phyloP scores from a whole-genome alignment of 2,329 filamentous ascomycete genomes.

The Penicillium sp. region DNA sequence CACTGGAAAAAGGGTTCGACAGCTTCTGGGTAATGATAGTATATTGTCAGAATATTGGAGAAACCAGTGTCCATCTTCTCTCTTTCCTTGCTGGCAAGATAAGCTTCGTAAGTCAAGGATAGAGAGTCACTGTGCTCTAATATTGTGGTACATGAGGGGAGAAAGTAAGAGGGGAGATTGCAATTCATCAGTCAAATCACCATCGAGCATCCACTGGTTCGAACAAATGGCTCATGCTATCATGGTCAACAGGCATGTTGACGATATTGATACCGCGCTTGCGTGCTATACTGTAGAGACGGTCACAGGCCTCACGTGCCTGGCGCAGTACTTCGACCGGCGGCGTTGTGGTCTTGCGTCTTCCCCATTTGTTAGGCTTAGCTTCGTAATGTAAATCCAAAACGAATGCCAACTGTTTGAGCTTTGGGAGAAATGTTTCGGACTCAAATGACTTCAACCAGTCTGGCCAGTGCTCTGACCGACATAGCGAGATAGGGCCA shows the following conservation, averaged over 20 bases:
- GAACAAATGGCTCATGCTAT: neutral
- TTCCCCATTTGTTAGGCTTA: neutral
- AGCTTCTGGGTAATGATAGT: too few relatives aligned
- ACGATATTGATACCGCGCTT: constrained; percentile 18
- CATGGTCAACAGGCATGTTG: constrained; percentile 13
- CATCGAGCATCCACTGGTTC: constrained; percentile 24
- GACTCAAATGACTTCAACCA: constrained; percentile 24
- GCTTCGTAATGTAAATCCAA: constrained; percentile 20
- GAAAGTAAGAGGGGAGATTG: neutral
- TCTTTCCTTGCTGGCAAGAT: too few relatives aligned
- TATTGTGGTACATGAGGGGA: neutral
- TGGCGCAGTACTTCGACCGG: constrained; percentile 9
- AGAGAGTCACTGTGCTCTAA: neutral
- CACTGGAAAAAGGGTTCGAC: too few relatives aligned
- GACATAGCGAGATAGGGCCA: constrained; percentile 20
- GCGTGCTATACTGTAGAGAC: constrained; percentile 14
- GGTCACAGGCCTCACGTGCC: constrained; percentile 18
- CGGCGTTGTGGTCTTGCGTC: neutral
- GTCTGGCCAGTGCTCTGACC: constrained; percentile 18
- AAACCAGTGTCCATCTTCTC: too few relatives aligned
- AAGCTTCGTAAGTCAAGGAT: neutral
- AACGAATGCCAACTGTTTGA: constrained; percentile 22
- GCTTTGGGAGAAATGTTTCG: constrained; percentile 16
- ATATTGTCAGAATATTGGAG: too few relatives aligned
- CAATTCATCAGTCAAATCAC: constrained; percentile 1